Conservation (phyloP, 768 basidiomycete species). For the Pleurotus citrinopileatus region DNA sequence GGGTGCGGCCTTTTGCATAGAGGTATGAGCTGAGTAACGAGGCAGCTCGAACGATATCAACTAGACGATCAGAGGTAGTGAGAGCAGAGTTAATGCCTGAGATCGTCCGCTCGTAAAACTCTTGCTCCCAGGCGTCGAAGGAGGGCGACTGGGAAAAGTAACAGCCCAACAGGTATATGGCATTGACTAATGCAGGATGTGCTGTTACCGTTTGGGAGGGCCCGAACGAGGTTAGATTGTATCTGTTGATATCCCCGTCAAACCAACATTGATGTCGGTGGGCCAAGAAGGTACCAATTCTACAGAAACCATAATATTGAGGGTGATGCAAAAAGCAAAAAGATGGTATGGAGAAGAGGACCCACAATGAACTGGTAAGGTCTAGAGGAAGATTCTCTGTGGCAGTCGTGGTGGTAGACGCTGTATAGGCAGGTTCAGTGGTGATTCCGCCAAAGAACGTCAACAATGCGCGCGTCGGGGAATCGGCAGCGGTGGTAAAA, state of each 20-base stretch:
- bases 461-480: not conserved
- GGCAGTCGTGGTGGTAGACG: not conserved
- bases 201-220: slow-evolving; percentile 27
- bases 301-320: slow-evolving; percentile 23
- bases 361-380: slow-evolving; percentile 32
- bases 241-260: slow-evolving; percentile 45
- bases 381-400: slow-evolving; percentile 2
- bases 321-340: not conserved
- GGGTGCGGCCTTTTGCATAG: slow-evolving; percentile 50
- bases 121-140: slow-evolving; percentile 40
- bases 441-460: not conserved
- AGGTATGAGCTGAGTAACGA: slow-evolving; percentile 59
- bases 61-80: slow-evolving; percentile 50
- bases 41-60: slow-evolving; percentile 59
- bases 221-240: slow-evolving; percentile 24
- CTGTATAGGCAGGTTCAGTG: not conserved
- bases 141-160: slow-evolving; percentile 46
- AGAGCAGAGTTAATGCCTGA: slow-evolving; percentile 51
- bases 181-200: slow-evolving; percentile 58
- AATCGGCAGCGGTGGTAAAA: not conserved
- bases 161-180: slow-evolving; percentile 60
- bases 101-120: slow-evolving; percentile 46
- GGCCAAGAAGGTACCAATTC: slow-evolving; percentile 51
- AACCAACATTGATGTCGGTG: slow-evolving; percentile 61
- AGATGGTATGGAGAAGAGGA: slow-evolving; percentile 11